Evolutionary conservation across 2,329 filamentous ascomycete genomes (phyloP), one percentile per base, ranked within the genome.

Genomic region (Endocalyx cinctus): DNA sequence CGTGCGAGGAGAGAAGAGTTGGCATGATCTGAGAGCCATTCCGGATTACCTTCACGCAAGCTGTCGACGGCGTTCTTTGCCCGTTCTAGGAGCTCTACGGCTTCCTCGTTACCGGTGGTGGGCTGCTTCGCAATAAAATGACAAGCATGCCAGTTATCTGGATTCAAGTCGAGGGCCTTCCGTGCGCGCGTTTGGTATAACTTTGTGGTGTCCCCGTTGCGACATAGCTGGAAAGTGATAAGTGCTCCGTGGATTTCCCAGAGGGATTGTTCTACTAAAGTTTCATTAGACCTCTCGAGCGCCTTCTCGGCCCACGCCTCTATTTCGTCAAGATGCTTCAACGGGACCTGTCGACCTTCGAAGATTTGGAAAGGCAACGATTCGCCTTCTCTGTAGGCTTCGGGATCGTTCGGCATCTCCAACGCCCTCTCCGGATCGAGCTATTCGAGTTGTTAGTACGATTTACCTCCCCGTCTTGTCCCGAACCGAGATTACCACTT

Each of bases 161-260:
- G 45, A 27, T 55, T 46, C 5, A 55, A 43, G 6, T 50, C 41
- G 7, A 55, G 33, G 7, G 54, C 52, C 16, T 37, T 48, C 11
- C 35, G 42, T 6, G 49, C 51, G 25, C 54, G 47, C 13, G 36
- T 34, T 15, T 43, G 46, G 16, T 52, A 54, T 11, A 52, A 37
- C 28, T 50, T 44, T 1, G 32, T 34, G 10, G 44, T 33, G 7
- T 45, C 31, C 33, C 49, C 43, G 10, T 35, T 30, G 10, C 34
- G 34, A 22, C 46, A 55, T 11, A 57, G 37, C 17, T 55, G 52
- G 37, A 51, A 54, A 3, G 37, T 42, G 14, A 51, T 43, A 22
- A 57, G 42, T 6, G 52, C 48, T 12, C 50, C 48, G 20, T 54
- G 52, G 8, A 51, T 54, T 25, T 56, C 52, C 53, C 53, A 56